Evolutionary conservation across 352 stramenopile species (phyloP), one percentile per base, ranked within the genome.

Genomic region (Thalassiosira mediterranea): DNA sequence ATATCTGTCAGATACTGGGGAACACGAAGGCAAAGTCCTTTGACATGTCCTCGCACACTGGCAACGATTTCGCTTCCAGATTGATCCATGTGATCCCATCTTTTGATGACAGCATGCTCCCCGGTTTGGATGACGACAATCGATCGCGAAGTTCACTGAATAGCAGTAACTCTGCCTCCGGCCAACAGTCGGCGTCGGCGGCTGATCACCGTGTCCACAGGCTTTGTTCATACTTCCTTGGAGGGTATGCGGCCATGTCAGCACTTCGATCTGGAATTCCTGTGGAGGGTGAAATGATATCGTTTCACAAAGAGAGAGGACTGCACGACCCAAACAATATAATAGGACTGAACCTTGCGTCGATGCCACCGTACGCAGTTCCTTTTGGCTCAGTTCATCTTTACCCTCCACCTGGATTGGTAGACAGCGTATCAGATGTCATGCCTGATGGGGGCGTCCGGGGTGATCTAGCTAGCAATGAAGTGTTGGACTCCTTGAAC

Each of bases 1-100:
- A 98, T 84, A 90, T 99, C 64, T 90, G 98, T 34, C 95, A 98
- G 85, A 88, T 98, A 46, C 46, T 97, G 10, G 95, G 95, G 25
- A 90, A 89, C 25, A 96, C 65, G 19, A 81, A 73, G 47, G 76
- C 76, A 0, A 91, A 91, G 66, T 77, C 48, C 19, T 94, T 93
- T 68, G 84, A 90, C 38, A 57, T 91, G 52, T 64, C 75, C 25
- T 29, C 64, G 19, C 69, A 57, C 42, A 8, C 4, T 34, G 4
- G 21, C 8, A 19, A 15, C 17, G 31, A 10, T 15, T 75, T 13
- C 17, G 25, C 28, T 48, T 29, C 47, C 10, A 54, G 25, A 32
- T 17, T 10, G 34, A 25, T 78, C 40, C 46, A 70, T 60, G 37
- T 49, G n/a, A 57, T 76, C 28, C 37, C 72, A 37, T 62, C 67